These are phyloP conservation scores for Aspergillus eucalypticola DNA, from an alignment of 2,329 filamentous ascomycete species.

Conservation along the genomic window DNA sequence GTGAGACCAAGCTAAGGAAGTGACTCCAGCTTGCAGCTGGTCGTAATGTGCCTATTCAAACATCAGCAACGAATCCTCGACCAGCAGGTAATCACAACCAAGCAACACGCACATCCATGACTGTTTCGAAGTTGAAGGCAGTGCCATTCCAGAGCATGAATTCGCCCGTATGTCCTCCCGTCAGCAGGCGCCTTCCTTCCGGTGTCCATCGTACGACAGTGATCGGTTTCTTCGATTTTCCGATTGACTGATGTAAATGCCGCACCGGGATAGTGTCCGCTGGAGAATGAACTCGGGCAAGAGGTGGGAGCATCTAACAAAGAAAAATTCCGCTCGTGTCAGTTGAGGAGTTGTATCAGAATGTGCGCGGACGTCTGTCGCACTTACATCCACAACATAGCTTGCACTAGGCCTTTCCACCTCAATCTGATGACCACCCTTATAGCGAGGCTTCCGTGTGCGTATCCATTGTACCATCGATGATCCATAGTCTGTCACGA, in stretches of 20 bases:
- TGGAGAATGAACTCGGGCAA: conserved; percentile 70
- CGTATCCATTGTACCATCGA: conserved; percentile 91
- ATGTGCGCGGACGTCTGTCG: neutral
- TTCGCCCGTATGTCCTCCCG: conserved; percentile 92
- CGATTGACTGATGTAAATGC: conserved; percentile 94
- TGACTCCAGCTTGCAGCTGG: conserved; percentile 47
- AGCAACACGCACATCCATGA: conserved; percentile 70
- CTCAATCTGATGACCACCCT: conserved; percentile 70
- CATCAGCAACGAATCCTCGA: conserved; percentile 14
- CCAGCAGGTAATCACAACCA: neutral
- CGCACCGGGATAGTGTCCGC: conserved; percentile 91
- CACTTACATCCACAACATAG: conserved; percentile 80
- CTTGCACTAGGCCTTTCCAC: conserved; percentile 81
- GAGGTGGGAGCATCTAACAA: conserved; percentile 78
- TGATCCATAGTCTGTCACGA: conserved; percentile 89
- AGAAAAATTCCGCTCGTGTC: conserved; percentile 6
- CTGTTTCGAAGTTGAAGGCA: conserved; percentile 98
- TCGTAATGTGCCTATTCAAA: conserved; percentile 69
- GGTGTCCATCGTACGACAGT: conserved; percentile 98
- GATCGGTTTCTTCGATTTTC: conserved; percentile 96
- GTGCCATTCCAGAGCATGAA: conserved; percentile 99
- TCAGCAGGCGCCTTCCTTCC: conserved; percentile 86
- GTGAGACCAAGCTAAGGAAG: conserved; percentile 71
- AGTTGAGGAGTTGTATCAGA: neutral
- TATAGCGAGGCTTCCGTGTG: conserved; percentile 74